These are phyloP conservation scores for Leishmania lainsoni DNA, from an alignment of 208 protist species.

Conservation along the genomic window DNA sequence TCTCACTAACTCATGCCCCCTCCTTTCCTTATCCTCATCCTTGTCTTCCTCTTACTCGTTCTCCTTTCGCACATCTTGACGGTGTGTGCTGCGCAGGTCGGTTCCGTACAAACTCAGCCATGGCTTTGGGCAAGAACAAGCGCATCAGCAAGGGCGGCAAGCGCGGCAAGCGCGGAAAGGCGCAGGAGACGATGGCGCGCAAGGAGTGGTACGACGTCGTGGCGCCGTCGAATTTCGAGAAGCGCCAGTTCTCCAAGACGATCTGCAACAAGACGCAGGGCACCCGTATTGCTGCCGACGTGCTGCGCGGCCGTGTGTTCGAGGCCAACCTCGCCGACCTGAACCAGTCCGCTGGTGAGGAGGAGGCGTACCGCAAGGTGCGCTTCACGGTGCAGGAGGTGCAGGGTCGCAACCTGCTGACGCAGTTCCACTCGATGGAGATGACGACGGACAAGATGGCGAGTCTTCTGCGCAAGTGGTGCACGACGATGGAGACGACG, in stretches of 20 bases:
- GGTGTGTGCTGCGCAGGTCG: neutral
- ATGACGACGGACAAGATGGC: slow-evolving; percentile 98
- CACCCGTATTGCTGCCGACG: slow-evolving; percentile 94
- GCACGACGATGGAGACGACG: slow-evolving; percentile 96
- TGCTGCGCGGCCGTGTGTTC: slow-evolving; percentile 97
- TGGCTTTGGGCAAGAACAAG: slow-evolving; percentile 96
- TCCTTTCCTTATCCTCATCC: neutral
- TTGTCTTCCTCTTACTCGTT: neutral
- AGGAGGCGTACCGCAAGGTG: slow-evolving; percentile 96
- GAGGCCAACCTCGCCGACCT: slow-evolving; percentile 98
- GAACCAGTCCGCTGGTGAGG: slow-evolving; percentile 82
- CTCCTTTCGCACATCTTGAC: neutral
- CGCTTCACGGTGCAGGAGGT: slow-evolving; percentile 97
- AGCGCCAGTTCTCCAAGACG: slow-evolving; percentile 97
- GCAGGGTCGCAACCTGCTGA: slow-evolving; percentile 96
- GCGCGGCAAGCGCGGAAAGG: slow-evolving; percentile 94
- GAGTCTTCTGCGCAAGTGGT: slow-evolving; percentile 99
- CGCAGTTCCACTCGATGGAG: slow-evolving; percentile 98
- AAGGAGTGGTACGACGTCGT: slow-evolving; percentile 99
- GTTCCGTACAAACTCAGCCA: neutral
- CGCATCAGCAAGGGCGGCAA: slow-evolving; percentile 95
- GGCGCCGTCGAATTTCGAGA: slow-evolving; percentile 96
- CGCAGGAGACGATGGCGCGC: slow-evolving; percentile 96
- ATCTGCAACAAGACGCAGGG: slow-evolving; percentile 97
- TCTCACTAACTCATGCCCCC: neutral